Evolutionary conservation across 495 filamentous ascomycete genomes (phyloP), one percentile per base, ranked within the genome.

Genomic region (Astrothelium subdiscretum): DNA sequence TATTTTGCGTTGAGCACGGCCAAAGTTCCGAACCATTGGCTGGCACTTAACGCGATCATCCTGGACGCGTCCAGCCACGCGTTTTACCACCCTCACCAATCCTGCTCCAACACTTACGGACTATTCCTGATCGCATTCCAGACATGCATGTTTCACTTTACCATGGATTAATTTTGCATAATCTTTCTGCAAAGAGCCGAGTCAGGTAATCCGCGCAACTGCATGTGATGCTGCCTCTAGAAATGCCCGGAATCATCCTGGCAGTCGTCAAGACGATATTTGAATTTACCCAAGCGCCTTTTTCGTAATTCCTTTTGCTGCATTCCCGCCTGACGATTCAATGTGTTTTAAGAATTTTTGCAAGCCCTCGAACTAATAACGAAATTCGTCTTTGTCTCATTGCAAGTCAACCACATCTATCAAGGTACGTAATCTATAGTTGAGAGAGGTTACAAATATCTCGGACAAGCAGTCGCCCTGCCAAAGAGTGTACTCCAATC

Each of bases 51-150:
- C 48, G 48, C 24, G 48, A 26, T 27, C 42, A 48, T 48, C 48
- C 48, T 24, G 20, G 48, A 54, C 48, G 48, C 48, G 48, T 54
- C 24, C 48, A 54, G 48, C 48, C 48, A 54, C 48, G 48, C 48
- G 48, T 54, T 54, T 54, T 54, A 54, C 24, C 12, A 54, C n/a
- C n/a, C n/a, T n/a, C n/a, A n/a, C n/a, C n/a, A n/a, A n/a, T 54
- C 48, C 48, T 27, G 48, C 24, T 54, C 24, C 48, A 29, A 29
- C 48, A 8, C 24, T 54, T 29, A 20, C 20, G 8, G 2, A 27
- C 20, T 54, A 24, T 27, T 54, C 48, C 48, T 29, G 24, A 54
- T 15, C 20, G 48, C 48, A 8, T 27, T 54, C 22, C 3, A 54
- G 24, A 24, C 20, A 29, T 54, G 48, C 48, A 29, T 11, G 24